phyloP scores from a whole-genome alignment of 306 rosid species.

The Castanea mollissima region DNA sequence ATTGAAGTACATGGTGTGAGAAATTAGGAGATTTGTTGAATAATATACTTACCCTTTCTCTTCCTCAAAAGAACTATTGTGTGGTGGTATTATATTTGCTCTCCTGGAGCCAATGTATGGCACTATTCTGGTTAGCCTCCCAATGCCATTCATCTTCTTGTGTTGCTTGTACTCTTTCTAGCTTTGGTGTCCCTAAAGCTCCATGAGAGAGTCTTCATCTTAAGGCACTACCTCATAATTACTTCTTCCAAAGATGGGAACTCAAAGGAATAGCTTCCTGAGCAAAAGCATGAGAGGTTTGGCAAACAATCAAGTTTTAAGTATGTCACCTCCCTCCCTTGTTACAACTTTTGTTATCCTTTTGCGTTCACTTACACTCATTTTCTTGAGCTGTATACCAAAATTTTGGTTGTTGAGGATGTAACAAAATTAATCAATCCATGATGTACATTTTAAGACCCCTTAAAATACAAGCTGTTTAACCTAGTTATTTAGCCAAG shows the following conservation, averaged over 20 bases:
- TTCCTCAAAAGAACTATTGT: not conserved
- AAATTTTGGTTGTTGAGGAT: no score
- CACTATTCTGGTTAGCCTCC: not conserved
- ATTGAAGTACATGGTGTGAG: not conserved
- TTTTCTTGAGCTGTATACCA: no score
- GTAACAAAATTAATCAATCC: no score
- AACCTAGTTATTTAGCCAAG: no score
- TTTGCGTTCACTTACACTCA: no score
- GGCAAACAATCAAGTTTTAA: no score
- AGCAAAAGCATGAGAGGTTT: no score
- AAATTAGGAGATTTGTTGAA: not conserved
- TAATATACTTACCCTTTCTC: not conserved
- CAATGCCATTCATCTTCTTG: not conserved
- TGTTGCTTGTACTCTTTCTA: not conserved
- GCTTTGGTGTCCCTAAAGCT: not conserved
- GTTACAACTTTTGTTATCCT: no score
- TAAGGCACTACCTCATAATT: constrained; percentile 1
- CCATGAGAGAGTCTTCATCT: not conserved
- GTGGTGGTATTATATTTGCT: not conserved
- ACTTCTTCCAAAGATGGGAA: not conserved
- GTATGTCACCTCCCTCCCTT: no score
- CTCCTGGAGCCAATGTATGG: not conserved
- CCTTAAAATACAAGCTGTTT: no score
- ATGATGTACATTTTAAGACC: no score
- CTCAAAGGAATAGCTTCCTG: not conserved